Percentiles rank a stretch among this genome's conserved stretches.
These are phyloP conservation scores for Tephrocybe sp. DNA, from an alignment of 768 basidiomycete genomes.

Conservation along the genomic window DNA sequence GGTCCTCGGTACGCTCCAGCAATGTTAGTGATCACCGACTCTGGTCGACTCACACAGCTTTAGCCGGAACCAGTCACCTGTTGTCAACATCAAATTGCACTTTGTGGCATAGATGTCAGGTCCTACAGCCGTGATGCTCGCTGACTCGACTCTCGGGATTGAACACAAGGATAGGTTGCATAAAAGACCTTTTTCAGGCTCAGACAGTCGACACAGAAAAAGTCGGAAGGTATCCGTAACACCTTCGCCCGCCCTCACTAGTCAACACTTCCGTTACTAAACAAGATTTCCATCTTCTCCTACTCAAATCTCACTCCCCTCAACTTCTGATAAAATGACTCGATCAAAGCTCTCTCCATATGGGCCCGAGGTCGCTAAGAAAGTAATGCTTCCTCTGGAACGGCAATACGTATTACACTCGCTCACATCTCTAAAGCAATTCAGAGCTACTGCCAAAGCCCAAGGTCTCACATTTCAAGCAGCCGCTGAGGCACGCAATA, in stretches of 20 bases:
- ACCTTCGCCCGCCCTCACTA: not conserved
- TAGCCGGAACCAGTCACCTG: no score
- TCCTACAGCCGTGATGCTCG: not conserved
- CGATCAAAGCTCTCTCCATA: not conserved
- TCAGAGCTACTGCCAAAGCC: slow-evolving; percentile 1
- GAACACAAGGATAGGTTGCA: not conserved
- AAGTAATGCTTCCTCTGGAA: not conserved
- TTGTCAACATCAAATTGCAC: no score
- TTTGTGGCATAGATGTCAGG: no score
- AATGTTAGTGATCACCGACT: no score
- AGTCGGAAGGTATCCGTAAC: not conserved
- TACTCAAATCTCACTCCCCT: not conserved
- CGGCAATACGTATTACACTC: no score
- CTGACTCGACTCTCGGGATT: not conserved
- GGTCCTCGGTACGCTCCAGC: no score
- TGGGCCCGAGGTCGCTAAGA: slow-evolving; percentile 1
- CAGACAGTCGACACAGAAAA: no score
- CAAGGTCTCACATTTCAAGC: not conserved
- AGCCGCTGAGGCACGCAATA: not conserved
- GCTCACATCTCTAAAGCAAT: no score
- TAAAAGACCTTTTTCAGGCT: no score
- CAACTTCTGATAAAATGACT: not conserved
- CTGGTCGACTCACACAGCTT: no score
- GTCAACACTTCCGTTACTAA: not conserved
- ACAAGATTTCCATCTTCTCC: not conserved